Base-by-base conservation (phyloP, 495 filamentous ascomycete genomes). In the Chaetomidium leptoderma region DNA sequence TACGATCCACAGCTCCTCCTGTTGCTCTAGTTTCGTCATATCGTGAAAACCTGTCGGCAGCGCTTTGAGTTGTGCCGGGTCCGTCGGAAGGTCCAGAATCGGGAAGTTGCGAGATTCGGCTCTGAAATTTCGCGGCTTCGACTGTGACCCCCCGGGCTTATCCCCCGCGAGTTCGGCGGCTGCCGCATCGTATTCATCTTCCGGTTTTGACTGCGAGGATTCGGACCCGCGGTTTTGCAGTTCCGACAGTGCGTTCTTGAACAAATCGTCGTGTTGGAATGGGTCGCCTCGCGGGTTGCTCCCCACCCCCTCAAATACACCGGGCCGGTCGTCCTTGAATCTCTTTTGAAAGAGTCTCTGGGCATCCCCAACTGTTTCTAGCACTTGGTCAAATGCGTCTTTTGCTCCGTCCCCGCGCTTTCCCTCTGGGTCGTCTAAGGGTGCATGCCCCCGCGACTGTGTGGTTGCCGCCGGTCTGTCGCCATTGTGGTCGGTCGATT, bases 1-100 rank as follows among this genome's bases (percentile, higher is more conserved):
- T 23, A 43, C 48, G 36, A 62, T 53, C 54, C 53, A 57, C 10
- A 55, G 48, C 33, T 62, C 47, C 30, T 47, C 53, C 48, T 57
- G 47, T 44, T 57, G 53, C 42, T 62, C 59, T 3, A 29, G 24
- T 5, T 52, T 35, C 30, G 53, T 48, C 59, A 62, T 57, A 17
- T 47, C 39, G 40, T 48, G 16, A 17, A 59, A 62, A 10, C 47
- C 59, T 29, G 14, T 53, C 6, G 59, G 53, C 29, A 62, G 30
- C 13, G 54, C 53, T 42, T 48, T 53, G 10, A 26, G 24, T 14
- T 45, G 30, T 3, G 11, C 40, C 11, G 48, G 48, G 23, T 59
- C 57, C 6, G 10, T 36, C 4, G 57, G 57, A 11, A 45, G 8
- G 2, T 53, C 29, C 1, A 53, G 49, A 2, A 23, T 16, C 4